Evolutionary conservation across 129 eudicot species (phyloP), one percentile per base, ranked within the genome.

Genomic region (Centella asiatica): DNA sequence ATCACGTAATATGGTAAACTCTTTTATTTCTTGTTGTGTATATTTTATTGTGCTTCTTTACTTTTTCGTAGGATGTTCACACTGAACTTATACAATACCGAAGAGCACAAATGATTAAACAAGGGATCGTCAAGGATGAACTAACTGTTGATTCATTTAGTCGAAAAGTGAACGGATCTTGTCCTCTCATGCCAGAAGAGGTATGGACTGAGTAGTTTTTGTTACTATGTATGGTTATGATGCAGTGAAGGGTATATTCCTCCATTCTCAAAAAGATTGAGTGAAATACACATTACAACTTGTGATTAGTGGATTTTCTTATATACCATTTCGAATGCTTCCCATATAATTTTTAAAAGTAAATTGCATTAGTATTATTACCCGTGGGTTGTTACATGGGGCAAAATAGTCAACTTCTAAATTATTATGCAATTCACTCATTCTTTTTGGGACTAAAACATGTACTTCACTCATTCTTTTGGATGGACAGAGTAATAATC

Each of bases 101-200:
- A 31, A 82, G 99, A 56, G 81, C 77, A 58, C 86, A 92, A 78
- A 66, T 92, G 96, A 84, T 92, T 57, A 92, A 92, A 64, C 83
- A 80, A 74, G 83, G 86, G 56, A 75, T 72, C 4, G 49, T 87
- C 27, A 85, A 64, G 19, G 96, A 78, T 46, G 88, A 82, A 67
- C 71, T 82, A 44, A 72, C 46, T 65, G 84, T 87, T 62, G 96
- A 92, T 76, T 92, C 99, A 20, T 73, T 70, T 62, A 50, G 65
- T 50, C 78, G 76, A 36, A 92, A 84, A 69, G 25, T 51, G 51
- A 87, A 92, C 4, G 99, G 95, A 31, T 84, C 95, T 23, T 92
- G 99, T 42, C 85, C 82, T 36, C 68, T 69, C 72, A 74, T 73
- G 81, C 85, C 85, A 23, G 81, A 80, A 77, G 86, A 77, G 82